phyloP scores from a whole-genome alignment of 176 grass and related monocot species.

The Elymus sibiricus region DNA sequence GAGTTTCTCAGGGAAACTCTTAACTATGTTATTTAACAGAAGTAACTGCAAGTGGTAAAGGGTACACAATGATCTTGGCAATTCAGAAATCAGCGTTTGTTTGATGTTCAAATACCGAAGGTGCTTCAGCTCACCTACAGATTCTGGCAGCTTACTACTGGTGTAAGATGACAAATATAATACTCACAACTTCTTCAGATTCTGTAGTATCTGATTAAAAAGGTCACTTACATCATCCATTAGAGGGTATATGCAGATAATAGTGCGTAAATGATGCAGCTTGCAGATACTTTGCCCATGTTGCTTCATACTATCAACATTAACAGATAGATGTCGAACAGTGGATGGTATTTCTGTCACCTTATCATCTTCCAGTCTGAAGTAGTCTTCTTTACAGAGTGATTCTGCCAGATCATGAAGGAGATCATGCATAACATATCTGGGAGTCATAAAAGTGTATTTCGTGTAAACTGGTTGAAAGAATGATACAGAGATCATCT shows the following conservation, averaged over 20 bases:
- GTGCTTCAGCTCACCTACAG: not conserved
- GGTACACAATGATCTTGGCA: not conserved
- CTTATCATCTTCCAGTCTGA: not conserved
- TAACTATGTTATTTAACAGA: no score
- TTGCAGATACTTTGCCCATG: not conserved
- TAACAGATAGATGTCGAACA: not conserved
- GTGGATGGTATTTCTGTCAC: not conserved
- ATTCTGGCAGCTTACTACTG: no score
- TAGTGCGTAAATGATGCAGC: not conserved
- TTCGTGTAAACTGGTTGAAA: no score
- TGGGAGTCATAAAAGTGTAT: no score
- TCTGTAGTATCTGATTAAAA: not conserved
- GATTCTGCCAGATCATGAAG: no score
- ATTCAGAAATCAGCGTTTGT: not conserved
- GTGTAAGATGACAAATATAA: no score
- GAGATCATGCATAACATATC: no score
- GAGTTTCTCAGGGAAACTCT: no score
- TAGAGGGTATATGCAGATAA: no score
- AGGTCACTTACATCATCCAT: no score
- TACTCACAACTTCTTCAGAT: not conserved
- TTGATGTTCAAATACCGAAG: not conserved
- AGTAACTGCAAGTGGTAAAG: no score
- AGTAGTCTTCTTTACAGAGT: not conserved
- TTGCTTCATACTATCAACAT: not conserved
- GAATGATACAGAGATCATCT: no score